Evolutionary conservation across 192 early-diverging fungal species (phyloP).

Genomic region (Spinellus fusiger): DNA sequence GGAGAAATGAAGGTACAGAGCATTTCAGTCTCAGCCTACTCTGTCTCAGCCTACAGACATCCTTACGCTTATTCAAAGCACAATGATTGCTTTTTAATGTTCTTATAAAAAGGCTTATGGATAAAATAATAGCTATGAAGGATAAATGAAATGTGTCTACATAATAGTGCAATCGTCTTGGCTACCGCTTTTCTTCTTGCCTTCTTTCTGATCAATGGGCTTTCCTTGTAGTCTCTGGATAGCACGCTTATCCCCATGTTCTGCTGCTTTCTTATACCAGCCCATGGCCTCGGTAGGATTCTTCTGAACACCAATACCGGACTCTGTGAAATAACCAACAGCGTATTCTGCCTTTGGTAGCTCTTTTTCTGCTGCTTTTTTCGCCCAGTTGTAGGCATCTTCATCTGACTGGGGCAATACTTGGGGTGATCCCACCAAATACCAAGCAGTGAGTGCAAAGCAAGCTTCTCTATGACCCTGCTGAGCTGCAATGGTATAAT

Average conservation of each 20-base stretch:
- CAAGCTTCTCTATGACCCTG: conserved; percentile 58
- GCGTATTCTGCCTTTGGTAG: conserved; percentile 59
- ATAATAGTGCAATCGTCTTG: conserved; percentile 42
- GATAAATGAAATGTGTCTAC: no score
- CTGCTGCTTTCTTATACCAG: conserved; percentile 65
- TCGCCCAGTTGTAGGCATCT: conserved; percentile 58
- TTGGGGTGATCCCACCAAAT: conserved; percentile 52
- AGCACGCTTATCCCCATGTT: conserved; percentile 56
- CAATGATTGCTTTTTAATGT: no score
- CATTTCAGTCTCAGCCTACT: no score
- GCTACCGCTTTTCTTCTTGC: conserved; percentile 35
- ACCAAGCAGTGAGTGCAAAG: conserved; percentile 61
- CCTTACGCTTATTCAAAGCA: no score
- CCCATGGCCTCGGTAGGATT: conserved; percentile 48
- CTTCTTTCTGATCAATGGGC: conserved; percentile 29
- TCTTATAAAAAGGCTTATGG: no score
- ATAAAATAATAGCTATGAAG: no score
- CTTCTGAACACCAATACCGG: conserved; percentile 52
- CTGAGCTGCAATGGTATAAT: conserved; percentile 57
- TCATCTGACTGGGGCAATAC: conserved; percentile 54
- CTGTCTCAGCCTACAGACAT: no score
- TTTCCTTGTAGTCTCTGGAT: conserved; percentile 46
- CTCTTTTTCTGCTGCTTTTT: conserved; percentile 50
- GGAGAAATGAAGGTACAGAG: no score
- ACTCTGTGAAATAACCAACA: conserved; percentile 60